Evolutionary conservation across 805 yeast species (phyloP).

Genomic region (Komagataella kurtzmanii): DNA sequence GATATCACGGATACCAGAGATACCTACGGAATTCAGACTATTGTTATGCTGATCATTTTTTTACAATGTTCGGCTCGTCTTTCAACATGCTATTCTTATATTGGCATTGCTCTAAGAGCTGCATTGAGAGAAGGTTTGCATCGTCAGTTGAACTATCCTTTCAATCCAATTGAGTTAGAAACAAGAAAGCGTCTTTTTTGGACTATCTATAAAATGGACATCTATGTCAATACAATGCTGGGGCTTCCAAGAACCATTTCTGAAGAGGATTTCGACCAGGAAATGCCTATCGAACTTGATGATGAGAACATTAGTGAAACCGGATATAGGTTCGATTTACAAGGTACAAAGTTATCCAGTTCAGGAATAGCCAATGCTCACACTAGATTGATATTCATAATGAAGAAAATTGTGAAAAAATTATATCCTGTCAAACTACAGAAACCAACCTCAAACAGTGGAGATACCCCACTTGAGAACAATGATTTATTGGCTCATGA

Average conservation of each 20-base stretch:
- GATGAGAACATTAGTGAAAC: constrained; percentile 71
- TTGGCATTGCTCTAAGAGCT: constrained; percentile 76
- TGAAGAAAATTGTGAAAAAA: constrained; percentile 57
- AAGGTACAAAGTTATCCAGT: constrained; percentile 46
- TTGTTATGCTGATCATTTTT: constrained; percentile 76
- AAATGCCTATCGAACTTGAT: constrained; percentile 70
- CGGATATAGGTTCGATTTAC: constrained; percentile 29
- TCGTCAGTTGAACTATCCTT: constrained; percentile 47
- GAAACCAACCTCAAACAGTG: constrained; percentile 7
- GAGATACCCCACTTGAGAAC: constrained; percentile 14
- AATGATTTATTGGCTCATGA: constrained; percentile 19
- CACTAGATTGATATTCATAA: constrained; percentile 56
- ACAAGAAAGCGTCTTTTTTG: constrained; percentile 77
- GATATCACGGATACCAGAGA: constrained; percentile 81
- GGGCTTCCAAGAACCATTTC: constrained; percentile 73
- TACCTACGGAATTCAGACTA: constrained; percentile 69
- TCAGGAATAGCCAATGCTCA: constrained; percentile 79
- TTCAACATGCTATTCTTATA: constrained; percentile 79
- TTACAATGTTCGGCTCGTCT: constrained; percentile 81
- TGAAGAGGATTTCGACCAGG: constrained; percentile 79
- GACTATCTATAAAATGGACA: constrained; percentile 85
- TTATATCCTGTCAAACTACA: constrained; percentile 59
- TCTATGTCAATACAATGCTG: constrained; percentile 74
- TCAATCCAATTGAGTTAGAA: constrained; percentile 71
- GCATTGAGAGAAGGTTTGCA: constrained; percentile 78